Evolutionary conservation across 2,329 filamentous ascomycete species (phyloP), one percentile per base, ranked within the genome.

Genomic region (Exophiala viscosa): DNA sequence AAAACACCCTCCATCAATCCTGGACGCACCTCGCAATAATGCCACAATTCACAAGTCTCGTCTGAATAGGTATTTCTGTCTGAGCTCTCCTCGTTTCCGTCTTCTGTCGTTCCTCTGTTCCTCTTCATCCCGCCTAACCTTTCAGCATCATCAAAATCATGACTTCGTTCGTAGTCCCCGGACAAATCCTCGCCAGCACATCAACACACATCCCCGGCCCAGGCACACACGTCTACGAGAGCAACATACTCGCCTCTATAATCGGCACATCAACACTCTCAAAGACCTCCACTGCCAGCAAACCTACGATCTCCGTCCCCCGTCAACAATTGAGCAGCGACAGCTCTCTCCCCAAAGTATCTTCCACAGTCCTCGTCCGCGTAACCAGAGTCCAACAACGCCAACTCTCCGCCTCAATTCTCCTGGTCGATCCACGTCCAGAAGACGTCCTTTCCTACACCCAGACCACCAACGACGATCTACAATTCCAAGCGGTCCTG

Each of bases 311-410:
- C 39, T 65, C 63, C 17, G 57, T 67, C 57, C 65, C 55, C 59
- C 69, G 61, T 61, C 65, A 14, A 48, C 10, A 73, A 49, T 84
- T 83, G 80, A 82, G 35, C 73, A 81, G 11, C 39, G 13, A 42
- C 39, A 20, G 45, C 31, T 39, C 40, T 20, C 49, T 57, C 66
- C 93, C 93, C 1, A 83, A 88, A 61, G 88, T 96, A 36, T 82
- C 85, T 65, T 87, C 87, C 62, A 77, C 84, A 13, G 89, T 97
- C 35, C 81, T 99, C 35, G 90, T 88, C 59, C 84, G 87, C 33
- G 88, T 99, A 36, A 89, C 89, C 33, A 86, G 92, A 43, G 86
- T 96, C 51, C 86, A 88, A 69, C 86, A 88, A 42, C 84, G 87
- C 57, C 90, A 96, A 73, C 91, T 90, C 5, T 87, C 86, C 20